Base-by-base conservation (phyloP, 208 protist species). In the Herpetomonas samuelpessoai region DNA sequence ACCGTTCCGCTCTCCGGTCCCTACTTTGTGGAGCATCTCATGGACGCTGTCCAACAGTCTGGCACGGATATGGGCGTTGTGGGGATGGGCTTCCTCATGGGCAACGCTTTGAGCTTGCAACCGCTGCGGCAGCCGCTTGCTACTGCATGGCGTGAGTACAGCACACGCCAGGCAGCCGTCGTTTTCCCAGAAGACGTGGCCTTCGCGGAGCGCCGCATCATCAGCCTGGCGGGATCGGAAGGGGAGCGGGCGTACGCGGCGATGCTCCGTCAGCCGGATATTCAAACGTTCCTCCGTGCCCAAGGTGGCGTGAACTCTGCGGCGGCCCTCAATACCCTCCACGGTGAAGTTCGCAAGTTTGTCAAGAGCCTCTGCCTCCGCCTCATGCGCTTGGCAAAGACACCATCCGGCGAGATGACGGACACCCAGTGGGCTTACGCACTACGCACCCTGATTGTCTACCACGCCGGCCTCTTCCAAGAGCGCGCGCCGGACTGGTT, bases 401-500 rank as follows among this genome's bases (percentile, higher is more conserved):
- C 35, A 41, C 35, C 35, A 14, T 18, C 14, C 9, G 9, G 14
- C 35, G 35, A 41, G 9, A 41, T 41, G 25, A 47, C 19, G 26
- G 55, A 51, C n/a, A 49, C 41, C 26, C 54, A 69, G 48, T 84
- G 77, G 77, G 44, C 56, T 27, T 19, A 44, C 21, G 65, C 53
- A 10, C 26, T 83, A n/a, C 63, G 72, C 38, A 35, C 41, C 28
- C 31, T 62, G 2, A 50, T 79, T 27, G 63, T 72, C 29, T 61
- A 64, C 38, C 49, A 61, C 55, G 58, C 39, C 25, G 72, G 72
- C 28, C 74, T 83, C 41, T 28, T 49, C 2, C 31, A 69, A 41
- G 38, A 50, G 16, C 71, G 72, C 2, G 30, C 77, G 10, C n/a
- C 64, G n/a, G 22, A 44, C 26, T 83, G 77, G 77, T 83, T 76